Evolutionary conservation across 2,329 filamentous ascomycete genomes (phyloP), one percentile per base, ranked within the genome.

Genomic region (Trichophyton simii): DNA sequence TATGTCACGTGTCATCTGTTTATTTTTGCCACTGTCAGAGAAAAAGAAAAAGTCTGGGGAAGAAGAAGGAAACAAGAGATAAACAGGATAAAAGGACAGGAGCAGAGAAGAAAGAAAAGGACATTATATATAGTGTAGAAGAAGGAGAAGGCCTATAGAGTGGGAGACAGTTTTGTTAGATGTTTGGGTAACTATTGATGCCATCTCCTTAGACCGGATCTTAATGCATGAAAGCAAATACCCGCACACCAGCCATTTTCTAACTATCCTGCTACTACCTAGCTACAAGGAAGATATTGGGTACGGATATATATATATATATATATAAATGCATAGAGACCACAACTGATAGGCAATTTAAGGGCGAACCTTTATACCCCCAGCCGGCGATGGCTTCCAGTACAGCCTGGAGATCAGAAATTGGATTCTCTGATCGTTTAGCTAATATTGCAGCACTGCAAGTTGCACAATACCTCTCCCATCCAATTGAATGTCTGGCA

Each of bases 381-480:
- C 25, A 31, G 42, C 11, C 25, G 8, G 31, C 20, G 20, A 50
- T 48, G 42, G 20, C 36, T 20, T 25, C 20, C 13, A 36, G 25
- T 9, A 18, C 66, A 28, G 68, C 68, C 42, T 86, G 84, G 84
- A 80, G 76, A 67, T 69, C 70, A 22, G 72, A 73, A 2, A 71
- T 87, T 62, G 79, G 80, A 8, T 84, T 84, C 41, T 77, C 81
- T 11, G 81, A 85, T 60, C 79, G 87, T 61, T 83, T 87, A 70
- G 80, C 82, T 61, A 82, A 79, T 62, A 84, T 89, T 58, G 79
- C 86, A 66, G 80, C 76, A 62, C 77, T 87, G 84, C 86, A 71
- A 76, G 83, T 73, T 20, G 44, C 36, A 55, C 31, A 48, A 58
- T 34, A 41, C 36, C 3, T 34, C 18, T 22, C 5, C n/a, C 25